These are phyloP conservation scores for Pistacia integerrima DNA, from an alignment of 345 rosid species.

Conservation along the genomic window DNA sequence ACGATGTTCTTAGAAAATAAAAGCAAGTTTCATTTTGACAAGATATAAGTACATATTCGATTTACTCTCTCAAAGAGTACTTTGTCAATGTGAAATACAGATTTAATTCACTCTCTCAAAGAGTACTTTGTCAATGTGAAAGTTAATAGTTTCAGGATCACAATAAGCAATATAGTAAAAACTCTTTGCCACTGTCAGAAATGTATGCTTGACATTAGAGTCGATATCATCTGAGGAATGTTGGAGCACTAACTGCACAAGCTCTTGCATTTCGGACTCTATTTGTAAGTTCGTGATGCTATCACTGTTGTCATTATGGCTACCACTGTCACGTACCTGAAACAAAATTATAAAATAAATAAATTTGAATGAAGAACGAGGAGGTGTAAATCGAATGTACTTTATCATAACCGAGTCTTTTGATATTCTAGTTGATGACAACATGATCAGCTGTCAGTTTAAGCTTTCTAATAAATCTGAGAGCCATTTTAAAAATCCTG, in stretches of 20 bases:
- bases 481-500: too few relatives aligned
- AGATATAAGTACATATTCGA: too few relatives aligned
- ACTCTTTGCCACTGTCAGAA: constrained; percentile 53
- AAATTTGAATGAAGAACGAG: too few relatives aligned
- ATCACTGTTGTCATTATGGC: constrained; percentile 3
- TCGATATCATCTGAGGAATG: constrained; percentile 2
- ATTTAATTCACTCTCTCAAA: constrained; percentile 51
- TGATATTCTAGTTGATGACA: too few relatives aligned
- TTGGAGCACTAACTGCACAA: constrained; percentile 52
- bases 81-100: too few relatives aligned
- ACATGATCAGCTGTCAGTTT: too few relatives aligned
- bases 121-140: constrained; percentile 73
- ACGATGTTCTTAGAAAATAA: too few relatives aligned
- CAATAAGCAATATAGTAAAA: constrained; percentile 68
- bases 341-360: background rate
- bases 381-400: background rate
- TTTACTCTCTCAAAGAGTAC: too few relatives aligned
- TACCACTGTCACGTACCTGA: constrained; percentile 29
- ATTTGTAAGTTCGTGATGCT: constrained; percentile 29
- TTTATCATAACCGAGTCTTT: too few relatives aligned
- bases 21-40: too few relatives aligned
- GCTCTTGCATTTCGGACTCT: constrained; percentile 67
- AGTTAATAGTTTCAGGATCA: constrained; percentile 44
- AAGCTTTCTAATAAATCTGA: too few relatives aligned
- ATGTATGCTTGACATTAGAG: constrained; percentile 21